Evolutionary conservation across 2,329 filamentous ascomycete species (phyloP), one percentile per base, ranked within the genome.

Genomic region (Lasiodiplodia gonubiensis): DNA sequence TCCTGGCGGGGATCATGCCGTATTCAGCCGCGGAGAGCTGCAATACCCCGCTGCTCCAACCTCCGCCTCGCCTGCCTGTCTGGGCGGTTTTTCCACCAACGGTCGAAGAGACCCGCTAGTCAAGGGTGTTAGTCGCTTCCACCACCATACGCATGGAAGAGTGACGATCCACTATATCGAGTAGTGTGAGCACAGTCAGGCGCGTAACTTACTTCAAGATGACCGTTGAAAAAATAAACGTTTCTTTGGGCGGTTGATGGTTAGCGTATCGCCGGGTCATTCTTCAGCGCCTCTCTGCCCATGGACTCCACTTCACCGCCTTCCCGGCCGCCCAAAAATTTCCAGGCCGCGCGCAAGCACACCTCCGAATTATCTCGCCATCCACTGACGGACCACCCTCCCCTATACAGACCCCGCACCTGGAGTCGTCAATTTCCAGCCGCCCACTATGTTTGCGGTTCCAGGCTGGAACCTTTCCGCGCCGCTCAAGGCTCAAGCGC

Each of bases 401-500:
- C 42, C 11, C 42, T 21, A 11, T n/a, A 46, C 42, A 46, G 18
- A 33, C 39, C 6, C 21, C n/a, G 8, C 42, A 21, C 21, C 11
- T 18, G n/a, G 7, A n/a, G 10, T 46, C 42, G 42, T n/a, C 42
- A 33, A n/a, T 49, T 35, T 33, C 46, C 55, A 48, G 23, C 49
- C 27, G 23, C 42, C n/a, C 69, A 70, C 69, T 80, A 94, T 98
- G 94, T 98, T 98, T 79, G 90, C 93, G 11, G 94, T 98, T 35
- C 92, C 92, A 74, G 95, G 95, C 72, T 97, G 94, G 94, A 92
- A 92, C 48, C 85, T 97, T 42, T 88, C 92, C 67, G 86, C 90
- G 69, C 87, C 89, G 64, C 86, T 96, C 70, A 93, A 92, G 79
- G 80, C 88, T 35, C 92, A 97, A 80, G 86, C 83, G 69, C 73